Base-by-base conservation (phyloP, 345 rosid genomes). In the Aquilaria sinensis region DNA sequence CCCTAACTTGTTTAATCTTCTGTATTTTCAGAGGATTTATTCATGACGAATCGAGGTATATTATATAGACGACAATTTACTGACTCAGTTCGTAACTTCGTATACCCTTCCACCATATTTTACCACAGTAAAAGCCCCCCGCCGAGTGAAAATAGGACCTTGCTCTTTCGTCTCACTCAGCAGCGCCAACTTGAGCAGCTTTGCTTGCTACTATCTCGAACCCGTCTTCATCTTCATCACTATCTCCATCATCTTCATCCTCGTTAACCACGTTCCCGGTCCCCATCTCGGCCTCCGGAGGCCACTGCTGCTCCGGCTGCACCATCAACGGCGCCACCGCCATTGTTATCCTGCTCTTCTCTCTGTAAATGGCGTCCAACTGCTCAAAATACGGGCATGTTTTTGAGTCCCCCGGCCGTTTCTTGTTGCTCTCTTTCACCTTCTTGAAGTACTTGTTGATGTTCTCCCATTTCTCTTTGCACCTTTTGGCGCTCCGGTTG, bases 381-480 rank as follows among this genome's bases (percentile, higher is more conserved):
- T 75, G 85, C 31, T 79, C 76, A 57, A 86, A 86, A 56, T 86
- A 86, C 10, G 92, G 87, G 55, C 92, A 86, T 5, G 92, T 83
- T 52, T 81, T 86, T 47, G 92, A 81, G 67, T 83, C 85, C 49
- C 74, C 87, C 0, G 85, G 76, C 72, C 92, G 72, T 47, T 58
- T 71, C 70, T 74, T 83, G 68, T 70, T 81, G 70, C 83, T 75
- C 52, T 81, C 92, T 61, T 83, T 83, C 66, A 83, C 89, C 74
- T 81, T 83, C 82, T 83, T 86, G 87, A 76, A 86, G 76, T 86
- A 86, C 72, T 86, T 86, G 79, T 86, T 86, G 31, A 86, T 86
- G 57, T 86, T 86, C 79, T 86, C 92, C 92, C 92, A 86, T 67
- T 86, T 86, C 76, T 86, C 92, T 60, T 86, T 86, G 72, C 92